Evolutionary conservation across 2,329 filamentous ascomycete species (phyloP).

Genomic region (Sporothrix pseudoabietina): DNA sequence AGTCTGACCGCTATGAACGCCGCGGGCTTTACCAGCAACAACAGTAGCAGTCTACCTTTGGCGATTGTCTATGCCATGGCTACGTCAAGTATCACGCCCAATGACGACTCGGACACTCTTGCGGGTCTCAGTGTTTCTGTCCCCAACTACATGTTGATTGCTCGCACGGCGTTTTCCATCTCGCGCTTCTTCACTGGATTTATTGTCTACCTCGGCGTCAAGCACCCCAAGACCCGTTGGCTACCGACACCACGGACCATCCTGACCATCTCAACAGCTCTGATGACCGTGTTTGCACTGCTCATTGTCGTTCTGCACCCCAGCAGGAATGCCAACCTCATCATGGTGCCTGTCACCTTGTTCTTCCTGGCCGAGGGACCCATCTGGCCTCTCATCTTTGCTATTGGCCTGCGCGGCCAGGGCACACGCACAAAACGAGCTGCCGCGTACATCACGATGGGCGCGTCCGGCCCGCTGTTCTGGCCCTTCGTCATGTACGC

Average conservation of each 20-base stretch:
- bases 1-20: neutral
- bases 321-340: conserved; percentile 48
- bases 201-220: conserved; percentile 61
- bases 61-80: neutral
- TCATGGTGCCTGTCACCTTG: conserved; percentile 64
- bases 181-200: conserved; percentile 70
- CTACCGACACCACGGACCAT: conserved; percentile 70
- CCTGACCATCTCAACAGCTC: conserved; percentile 61
- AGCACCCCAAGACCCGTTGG: conserved; percentile 46
- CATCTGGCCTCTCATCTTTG: conserved; percentile 80
- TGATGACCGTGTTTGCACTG: conserved; percentile 61
- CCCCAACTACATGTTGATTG: conserved; percentile 70
- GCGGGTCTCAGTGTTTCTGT: conserved; percentile 56
- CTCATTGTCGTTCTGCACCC: conserved; percentile 52
- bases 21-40: neutral
- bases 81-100: neutral
- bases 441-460: conserved; percentile 75
- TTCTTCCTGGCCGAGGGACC: conserved; percentile 82
- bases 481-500: conserved; percentile 75
- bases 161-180: conserved; percentile 71
- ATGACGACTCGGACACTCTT: conserved; percentile 40
- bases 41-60: too few species aligned
- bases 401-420: conserved; percentile 76
- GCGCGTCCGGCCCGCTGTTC: conserved; percentile 70
- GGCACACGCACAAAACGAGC: conserved; percentile 79